phyloP scores from a whole-genome alignment of 768 basidiomycete genomes.

The Daedaleopsis sinensis region DNA sequence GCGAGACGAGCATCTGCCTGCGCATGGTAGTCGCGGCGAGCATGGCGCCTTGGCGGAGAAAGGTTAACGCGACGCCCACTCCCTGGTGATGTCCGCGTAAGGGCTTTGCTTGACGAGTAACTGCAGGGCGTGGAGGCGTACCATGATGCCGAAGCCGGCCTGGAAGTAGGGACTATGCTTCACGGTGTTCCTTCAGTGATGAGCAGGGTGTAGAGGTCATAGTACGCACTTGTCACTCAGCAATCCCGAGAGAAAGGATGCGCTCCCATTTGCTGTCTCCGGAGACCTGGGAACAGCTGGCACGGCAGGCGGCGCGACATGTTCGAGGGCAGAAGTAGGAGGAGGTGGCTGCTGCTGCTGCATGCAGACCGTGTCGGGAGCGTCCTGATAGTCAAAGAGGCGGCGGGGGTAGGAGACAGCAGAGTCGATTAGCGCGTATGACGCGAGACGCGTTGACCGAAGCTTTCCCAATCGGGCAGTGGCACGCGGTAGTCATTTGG shows the following conservation, averaged over 20 bases:
- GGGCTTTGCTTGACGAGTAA: background rate
- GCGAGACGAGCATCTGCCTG: constrained; percentile 87
- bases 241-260: constrained; percentile 23
- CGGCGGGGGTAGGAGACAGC: background rate
- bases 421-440: too few relatives aligned
- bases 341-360: background rate
- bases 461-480: background rate
- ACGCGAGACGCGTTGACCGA: constrained; percentile 6
- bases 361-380: background rate
- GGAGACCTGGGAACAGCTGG: background rate
- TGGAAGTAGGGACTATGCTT: constrained; percentile 89
- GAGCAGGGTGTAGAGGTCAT: background rate
- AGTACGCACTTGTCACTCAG: constrained; percentile 31
- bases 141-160: constrained; percentile 98
- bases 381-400: background rate
- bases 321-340: background rate
- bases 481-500: constrained; percentile 9
- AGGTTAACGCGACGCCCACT: constrained; percentile 83
- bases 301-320: background rate
- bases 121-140: constrained; percentile 36
- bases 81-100: constrained; percentile 52
- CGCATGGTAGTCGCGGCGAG: constrained; percentile 77
- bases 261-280: background rate
- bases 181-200: constrained; percentile 13
- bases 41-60: constrained; percentile 69